Conservation (phyloP, 1,139 yeast species). For the Yamadazyma buinensis region DNA sequence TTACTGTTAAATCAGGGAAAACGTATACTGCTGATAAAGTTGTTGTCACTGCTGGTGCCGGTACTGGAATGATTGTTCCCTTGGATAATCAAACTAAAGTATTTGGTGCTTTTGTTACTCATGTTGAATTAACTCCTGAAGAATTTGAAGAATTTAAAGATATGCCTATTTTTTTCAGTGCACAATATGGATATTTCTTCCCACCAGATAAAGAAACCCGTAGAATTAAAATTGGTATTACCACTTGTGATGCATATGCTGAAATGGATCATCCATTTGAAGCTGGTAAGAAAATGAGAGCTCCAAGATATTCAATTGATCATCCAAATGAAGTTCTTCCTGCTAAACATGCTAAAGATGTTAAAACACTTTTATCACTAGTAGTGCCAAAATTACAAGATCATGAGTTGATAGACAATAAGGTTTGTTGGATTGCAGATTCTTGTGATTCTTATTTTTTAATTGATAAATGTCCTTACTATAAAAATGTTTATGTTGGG, state of each 20-base stretch:
- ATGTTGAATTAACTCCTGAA: conserved; percentile 22
- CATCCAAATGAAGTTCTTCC: conserved; percentile 35
- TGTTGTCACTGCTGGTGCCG: conserved; percentile 31
- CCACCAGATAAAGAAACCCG: conserved; percentile 31
- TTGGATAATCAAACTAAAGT: conserved; percentile 29
- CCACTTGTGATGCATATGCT: conserved; percentile 32
- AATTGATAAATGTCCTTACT: conserved; percentile 35
- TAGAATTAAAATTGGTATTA: conserved; percentile 36
- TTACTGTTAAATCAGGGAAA: conserved; percentile 19
- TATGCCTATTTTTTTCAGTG: conserved; percentile 33
- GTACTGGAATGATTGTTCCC: conserved; percentile 25
- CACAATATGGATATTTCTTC: conserved; percentile 44
- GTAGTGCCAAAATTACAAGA: conserved; percentile 13
- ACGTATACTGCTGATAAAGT: conserved; percentile 21
- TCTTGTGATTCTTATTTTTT: conserved; percentile 39
- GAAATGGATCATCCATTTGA: conserved; percentile 24
- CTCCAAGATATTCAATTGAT: conserved; percentile 33
- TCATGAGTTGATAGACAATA: conserved; percentile 12
- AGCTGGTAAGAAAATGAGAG: conserved; percentile 17
- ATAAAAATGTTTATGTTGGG: conserved; percentile 33
- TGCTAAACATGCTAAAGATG: conserved; percentile 10
- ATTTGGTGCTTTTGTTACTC: conserved; percentile 32
- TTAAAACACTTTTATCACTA: conserved; percentile 9
- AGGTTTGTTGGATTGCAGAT: conserved; percentile 42
- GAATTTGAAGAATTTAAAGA: conserved; percentile 27